These are phyloP conservation scores for Chalciporus sp. DNA, from an alignment of 1,284 basidiomycete genomes.

Conservation along the genomic window DNA sequence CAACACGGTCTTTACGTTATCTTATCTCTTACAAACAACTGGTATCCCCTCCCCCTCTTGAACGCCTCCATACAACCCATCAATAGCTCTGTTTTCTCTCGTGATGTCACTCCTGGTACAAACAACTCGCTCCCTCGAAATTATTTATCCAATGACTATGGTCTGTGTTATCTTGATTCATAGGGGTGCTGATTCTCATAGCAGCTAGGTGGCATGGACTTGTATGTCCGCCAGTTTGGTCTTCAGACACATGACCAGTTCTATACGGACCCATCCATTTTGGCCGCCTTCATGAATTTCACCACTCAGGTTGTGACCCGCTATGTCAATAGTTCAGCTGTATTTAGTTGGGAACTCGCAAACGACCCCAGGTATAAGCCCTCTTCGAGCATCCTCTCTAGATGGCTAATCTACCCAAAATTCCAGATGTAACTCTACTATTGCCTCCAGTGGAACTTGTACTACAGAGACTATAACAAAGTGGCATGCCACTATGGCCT, in stretches of 20 bases:
- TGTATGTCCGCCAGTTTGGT: conserved; percentile 58
- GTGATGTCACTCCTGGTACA: conserved; percentile 39
- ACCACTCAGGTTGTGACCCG: conserved; percentile 55
- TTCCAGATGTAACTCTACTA: conserved; percentile 55
- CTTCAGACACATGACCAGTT: conserved; percentile 56
- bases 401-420: conserved; percentile 11
- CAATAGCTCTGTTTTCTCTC: conserved; percentile 19
- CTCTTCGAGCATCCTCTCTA: not conserved
- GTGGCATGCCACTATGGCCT: conserved; percentile 55
- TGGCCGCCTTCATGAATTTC: conserved; percentile 57
- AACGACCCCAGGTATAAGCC: conserved; percentile 57
- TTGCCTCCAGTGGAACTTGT: conserved; percentile 46
- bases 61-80: conserved; percentile 16
- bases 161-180: conserved; percentile 34
- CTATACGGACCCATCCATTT: conserved; percentile 51
- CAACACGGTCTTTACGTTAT: conserved; percentile 62
- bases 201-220: conserved; percentile 60
- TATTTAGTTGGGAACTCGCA: conserved; percentile 66
- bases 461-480: conserved; percentile 51
- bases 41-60: conserved; percentile 46
- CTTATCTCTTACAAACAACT: conserved; percentile 72
- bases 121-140: conserved; percentile 51
- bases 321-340: conserved; percentile 50
- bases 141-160: conserved; percentile 61
- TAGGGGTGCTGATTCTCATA: conserved; percentile 8